A percentile compares a stretch with the other conserved stretches of the same genome.
Evolutionary conservation across 208 protist genomes (phyloP).

Genomic region (Leishmania gerbilli): DNA sequence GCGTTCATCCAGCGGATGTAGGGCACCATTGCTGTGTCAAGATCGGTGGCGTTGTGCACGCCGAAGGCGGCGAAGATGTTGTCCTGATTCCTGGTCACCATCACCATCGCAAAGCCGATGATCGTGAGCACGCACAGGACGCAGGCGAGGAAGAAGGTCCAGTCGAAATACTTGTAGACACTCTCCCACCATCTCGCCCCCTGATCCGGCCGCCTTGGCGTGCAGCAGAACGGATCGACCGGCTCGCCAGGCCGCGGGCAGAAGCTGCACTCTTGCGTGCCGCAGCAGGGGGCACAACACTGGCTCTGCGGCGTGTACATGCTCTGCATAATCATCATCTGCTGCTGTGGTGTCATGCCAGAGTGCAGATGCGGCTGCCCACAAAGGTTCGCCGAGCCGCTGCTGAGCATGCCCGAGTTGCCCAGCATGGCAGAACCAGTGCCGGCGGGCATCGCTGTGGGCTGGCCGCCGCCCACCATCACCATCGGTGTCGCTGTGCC

Average conservation of each 20-base stretch:
- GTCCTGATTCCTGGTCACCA: conserved; percentile 44
- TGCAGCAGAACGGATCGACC: conserved; percentile 64
- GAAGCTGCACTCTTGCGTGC: conserved; percentile 10
- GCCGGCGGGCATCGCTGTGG: neutral
- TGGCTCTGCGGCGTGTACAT: conserved; percentile 19
- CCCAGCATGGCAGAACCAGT: conserved; percentile 3
- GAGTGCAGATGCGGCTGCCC: neutral
- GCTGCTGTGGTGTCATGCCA: conserved; percentile 21
- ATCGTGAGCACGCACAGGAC: conserved; percentile 55
- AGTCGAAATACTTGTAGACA: conserved; percentile 64
- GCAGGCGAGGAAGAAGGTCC: conserved; percentile 60
- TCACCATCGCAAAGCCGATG: conserved; percentile 52
- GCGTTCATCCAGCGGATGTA: conserved; percentile 32
- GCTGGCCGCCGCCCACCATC: neutral
- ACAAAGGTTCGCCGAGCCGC: conserved; percentile 17
- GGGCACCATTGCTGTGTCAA: conserved; percentile 42
- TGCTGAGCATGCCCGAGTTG: conserved; percentile 24
- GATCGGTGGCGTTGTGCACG: conserved; percentile 28
- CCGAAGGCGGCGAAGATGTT: conserved; percentile 62
- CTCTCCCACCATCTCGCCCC: conserved; percentile 39
- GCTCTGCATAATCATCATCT: conserved; percentile 29
- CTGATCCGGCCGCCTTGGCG: conserved; percentile 31
- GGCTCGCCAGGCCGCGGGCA: conserved; percentile 49
- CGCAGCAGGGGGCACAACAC: conserved; percentile 35
- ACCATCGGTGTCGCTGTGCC: conserved; percentile 8